Percentiles rank a stretch among this genome's conserved stretches.
These are phyloP conservation scores for Pythium sp. DNA, from an alignment of 352 stramenopile genomes.

Conservation along the genomic window DNA sequence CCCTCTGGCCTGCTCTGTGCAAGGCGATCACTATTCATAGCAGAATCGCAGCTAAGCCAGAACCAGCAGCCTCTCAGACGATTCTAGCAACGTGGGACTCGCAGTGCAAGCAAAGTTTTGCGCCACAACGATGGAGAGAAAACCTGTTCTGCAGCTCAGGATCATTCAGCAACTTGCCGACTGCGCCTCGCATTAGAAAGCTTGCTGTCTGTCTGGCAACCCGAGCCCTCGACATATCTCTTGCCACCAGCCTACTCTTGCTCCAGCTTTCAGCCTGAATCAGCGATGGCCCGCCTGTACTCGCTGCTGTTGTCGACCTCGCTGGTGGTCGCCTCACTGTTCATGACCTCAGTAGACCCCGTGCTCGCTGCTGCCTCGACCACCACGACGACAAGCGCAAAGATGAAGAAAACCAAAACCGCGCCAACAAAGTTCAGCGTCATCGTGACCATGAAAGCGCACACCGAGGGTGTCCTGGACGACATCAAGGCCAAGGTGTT, in stretches of 20 bases:
- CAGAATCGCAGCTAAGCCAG: not conserved
- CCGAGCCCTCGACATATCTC: too few species aligned
- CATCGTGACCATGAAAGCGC: slow-evolving; percentile 48
- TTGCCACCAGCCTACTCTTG: too few species aligned
- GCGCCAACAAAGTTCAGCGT: slow-evolving; percentile 24
- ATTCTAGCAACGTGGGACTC: too few species aligned
- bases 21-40: slow-evolving; percentile 4
- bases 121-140: too few species aligned
- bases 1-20: not conserved
- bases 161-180: slow-evolving; percentile 1
- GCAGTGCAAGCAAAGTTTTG: too few species aligned
- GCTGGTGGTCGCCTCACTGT: not conserved
- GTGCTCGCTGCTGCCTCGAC: not conserved
- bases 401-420: too few species aligned
- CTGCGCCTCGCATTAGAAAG: too few species aligned
- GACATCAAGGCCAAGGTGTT: slow-evolving; percentile 38
- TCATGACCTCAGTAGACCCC: not conserved
- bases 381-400: not conserved
- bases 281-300: slow-evolving; percentile 2
- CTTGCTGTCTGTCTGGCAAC: too few species aligned
- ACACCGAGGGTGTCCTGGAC: slow-evolving; percentile 26
- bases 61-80: too few species aligned
- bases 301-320: not conserved
- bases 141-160: not conserved
- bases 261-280: not conserved